Percentiles rank a stretch among this genome's conserved stretches.
Conservation (phyloP, 2,329 filamentous ascomycete species). For the Nectriaceae sp. region DNA sequence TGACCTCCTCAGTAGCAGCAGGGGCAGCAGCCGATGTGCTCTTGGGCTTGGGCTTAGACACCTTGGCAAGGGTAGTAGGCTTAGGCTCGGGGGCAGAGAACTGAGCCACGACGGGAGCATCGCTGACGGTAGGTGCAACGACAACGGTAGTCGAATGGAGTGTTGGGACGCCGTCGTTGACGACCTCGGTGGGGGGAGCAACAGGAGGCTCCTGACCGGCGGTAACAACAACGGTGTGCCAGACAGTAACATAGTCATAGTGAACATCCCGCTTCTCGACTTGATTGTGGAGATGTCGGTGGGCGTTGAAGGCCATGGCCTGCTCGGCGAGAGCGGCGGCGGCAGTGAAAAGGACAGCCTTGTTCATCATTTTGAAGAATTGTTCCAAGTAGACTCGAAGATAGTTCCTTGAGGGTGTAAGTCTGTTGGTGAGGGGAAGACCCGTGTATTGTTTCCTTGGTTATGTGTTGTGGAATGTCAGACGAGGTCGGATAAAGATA, state of each 20-base stretch:
- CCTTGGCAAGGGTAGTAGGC: constrained; percentile 9
- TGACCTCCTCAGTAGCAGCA: constrained; percentile 1
- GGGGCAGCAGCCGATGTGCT: constrained; percentile 9
- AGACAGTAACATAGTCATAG: constrained; percentile 44
- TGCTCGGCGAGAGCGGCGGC: constrained; percentile 46
- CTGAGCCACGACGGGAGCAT: not conserved
- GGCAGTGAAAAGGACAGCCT: constrained; percentile 43
- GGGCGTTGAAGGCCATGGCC: constrained; percentile 43
- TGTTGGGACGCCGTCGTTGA: constrained; percentile 11
- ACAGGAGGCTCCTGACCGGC: constrained; percentile 30
- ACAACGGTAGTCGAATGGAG: constrained; percentile 14
- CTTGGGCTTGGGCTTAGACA: constrained; percentile 10
- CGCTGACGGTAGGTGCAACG: constrained; percentile 5
- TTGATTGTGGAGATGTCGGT: constrained; percentile 43
- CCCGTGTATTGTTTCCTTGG: not conserved
- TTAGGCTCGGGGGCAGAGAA: no score
- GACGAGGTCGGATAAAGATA: not conserved
- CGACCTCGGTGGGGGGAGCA: constrained; percentile 15
- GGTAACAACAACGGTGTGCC: constrained; percentile 41
- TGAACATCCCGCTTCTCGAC: constrained; percentile 34
- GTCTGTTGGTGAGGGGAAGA: not conserved
- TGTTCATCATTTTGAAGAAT: constrained; percentile 44
- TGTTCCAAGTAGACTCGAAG: constrained; percentile 3
- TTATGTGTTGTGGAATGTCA: constrained; percentile 1
- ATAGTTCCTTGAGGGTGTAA: not conserved